Conservation (phyloP, 768 basidiomycete genomes). For the Russula sp. region DNA sequence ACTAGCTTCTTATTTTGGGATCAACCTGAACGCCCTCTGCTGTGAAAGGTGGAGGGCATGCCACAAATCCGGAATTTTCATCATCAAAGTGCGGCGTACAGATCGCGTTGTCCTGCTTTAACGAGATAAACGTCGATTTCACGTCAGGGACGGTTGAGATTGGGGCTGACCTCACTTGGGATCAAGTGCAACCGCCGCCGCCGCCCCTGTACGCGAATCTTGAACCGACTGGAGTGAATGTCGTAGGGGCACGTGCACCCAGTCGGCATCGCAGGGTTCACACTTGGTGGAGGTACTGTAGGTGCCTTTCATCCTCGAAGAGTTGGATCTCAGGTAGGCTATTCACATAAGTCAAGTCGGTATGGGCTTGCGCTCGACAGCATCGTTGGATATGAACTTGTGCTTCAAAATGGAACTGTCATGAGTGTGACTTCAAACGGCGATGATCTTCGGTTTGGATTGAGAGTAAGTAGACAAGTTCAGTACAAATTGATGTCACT, state of each 20-base stretch:
- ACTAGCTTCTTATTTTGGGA: neutral
- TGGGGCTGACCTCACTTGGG: neutral
- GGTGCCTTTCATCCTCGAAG: neutral
- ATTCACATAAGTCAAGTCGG: slow-evolving; percentile 36
- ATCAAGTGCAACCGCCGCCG: too few relatives aligned
- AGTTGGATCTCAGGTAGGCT: slow-evolving; percentile 32
- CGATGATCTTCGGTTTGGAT: slow-evolving; percentile 15
- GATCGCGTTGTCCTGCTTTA: slow-evolving; percentile 2
- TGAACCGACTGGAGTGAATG: neutral
- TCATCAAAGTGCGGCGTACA: neutral
- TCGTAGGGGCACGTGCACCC: neutral
- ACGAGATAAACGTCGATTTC: neutral
- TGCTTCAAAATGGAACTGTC: slow-evolving; percentile 34
- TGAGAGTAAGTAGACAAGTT: slow-evolving; percentile 7
- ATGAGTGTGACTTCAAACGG: neutral
- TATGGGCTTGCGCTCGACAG: slow-evolving; percentile 40
- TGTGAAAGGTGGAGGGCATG: slow-evolving; percentile 1
- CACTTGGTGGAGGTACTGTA: slow-evolving; percentile 28
- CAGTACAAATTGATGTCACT: neutral
- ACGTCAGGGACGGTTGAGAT: neutral
- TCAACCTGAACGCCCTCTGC: slow-evolving; percentile 2
- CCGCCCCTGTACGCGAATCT: neutral
- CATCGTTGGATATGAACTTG: slow-evolving; percentile 33
- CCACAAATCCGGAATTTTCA: neutral
- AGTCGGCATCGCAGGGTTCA: slow-evolving; percentile 3